These are phyloP conservation scores for Ceratobasidium sp. DNA, from an alignment of 1,284 basidiomycete species.

Conservation along the genomic window DNA sequence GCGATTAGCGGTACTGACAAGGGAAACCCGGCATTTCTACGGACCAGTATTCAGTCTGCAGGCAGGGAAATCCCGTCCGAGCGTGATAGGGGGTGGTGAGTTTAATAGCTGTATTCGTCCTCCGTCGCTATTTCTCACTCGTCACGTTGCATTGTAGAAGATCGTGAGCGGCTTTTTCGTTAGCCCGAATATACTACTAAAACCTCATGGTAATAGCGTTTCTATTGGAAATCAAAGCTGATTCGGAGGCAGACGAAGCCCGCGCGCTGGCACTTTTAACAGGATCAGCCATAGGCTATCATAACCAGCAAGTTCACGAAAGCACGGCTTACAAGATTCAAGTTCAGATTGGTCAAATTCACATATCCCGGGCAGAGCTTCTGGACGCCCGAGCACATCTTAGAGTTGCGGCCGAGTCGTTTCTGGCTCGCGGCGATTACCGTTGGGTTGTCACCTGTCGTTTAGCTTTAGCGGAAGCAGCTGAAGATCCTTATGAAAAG, in stretches of 20 bases:
- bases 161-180: conserved; percentile 13
- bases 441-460: background rate
- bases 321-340: conserved; percentile 11
- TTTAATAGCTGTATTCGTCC: background rate
- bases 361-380: background rate
- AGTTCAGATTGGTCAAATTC: conserved; percentile 14
- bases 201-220: background rate
- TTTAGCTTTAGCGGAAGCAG: background rate
- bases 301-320: background rate
- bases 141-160: conserved; percentile 1
- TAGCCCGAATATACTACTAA: background rate
- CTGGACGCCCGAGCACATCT: conserved; percentile 25
- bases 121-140: background rate
- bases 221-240: conserved; percentile 8
- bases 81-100: conserved; percentile 36
- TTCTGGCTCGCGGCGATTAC: background rate
- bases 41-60: conserved; percentile 15
- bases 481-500: conserved; percentile 1
- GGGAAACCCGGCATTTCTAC: conserved; percentile 9
- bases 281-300: conserved; percentile 27
- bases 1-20: conserved; percentile 13
- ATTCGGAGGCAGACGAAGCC: conserved; percentile 6
- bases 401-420: background rate
- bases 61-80: conserved; percentile 8
- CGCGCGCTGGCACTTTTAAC: background rate